These are phyloP conservation scores for Fusarium ambrosium DNA, from an alignment of 2,329 filamentous ascomycete species.

Conservation along the genomic window DNA sequence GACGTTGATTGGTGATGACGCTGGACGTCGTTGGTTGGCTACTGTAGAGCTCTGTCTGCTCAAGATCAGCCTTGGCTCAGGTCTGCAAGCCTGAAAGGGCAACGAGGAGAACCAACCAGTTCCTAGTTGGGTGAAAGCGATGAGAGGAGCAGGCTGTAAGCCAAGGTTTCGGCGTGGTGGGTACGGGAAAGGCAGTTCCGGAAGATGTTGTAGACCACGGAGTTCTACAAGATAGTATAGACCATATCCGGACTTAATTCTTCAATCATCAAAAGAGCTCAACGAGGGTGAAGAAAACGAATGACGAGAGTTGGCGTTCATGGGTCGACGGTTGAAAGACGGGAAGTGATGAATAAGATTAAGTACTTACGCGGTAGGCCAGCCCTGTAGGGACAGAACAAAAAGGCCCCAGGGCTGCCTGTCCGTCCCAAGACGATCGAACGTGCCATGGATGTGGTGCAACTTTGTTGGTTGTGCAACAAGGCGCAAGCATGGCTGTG, in stretches of 20 bases:
- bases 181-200: background rate
- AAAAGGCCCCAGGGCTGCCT: background rate
- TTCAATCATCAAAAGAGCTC: conserved; percentile 4
- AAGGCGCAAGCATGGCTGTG: conserved; percentile 35
- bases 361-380: conserved; percentile 5
- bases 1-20: conserved; percentile 17
- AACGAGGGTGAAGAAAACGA: conserved; percentile 6
- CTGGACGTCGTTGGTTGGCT: background rate
- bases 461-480: conserved; percentile 9
- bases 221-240: conserved; percentile 1
- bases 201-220: background rate
- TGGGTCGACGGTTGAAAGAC: background rate
- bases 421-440: background rate
- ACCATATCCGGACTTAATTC: conserved; percentile 13
- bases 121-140: background rate
- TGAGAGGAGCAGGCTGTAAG: conserved; percentile 2
- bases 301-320: background rate
- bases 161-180: background rate
- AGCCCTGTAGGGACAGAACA: conserved; percentile 19
- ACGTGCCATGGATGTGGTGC: background rate
- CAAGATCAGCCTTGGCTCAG: conserved; percentile 10
- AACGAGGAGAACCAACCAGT: background rate
- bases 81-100: conserved; percentile 6
- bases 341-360: conserved; percentile 23
- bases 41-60: background rate